A percentile compares a stretch with the other conserved stretches of the same genome.
Conservation (phyloP, 2,329 filamentous ascomycete species). For the Botrytis fabae region DNA sequence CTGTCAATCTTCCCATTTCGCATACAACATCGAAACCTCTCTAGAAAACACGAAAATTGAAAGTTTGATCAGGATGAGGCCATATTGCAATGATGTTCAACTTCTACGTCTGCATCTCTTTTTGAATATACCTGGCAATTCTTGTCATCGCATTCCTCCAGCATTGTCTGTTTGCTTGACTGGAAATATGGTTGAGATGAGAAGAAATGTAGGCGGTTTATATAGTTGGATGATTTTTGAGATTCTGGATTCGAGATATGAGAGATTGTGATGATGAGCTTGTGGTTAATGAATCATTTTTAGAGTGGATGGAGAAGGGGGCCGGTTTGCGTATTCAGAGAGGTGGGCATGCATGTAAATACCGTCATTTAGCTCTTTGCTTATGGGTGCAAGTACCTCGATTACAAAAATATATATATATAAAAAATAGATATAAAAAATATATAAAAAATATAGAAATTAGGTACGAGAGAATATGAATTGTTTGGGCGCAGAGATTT, state of each 20-base stretch:
- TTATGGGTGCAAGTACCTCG: neutral
- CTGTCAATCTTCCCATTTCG: neutral
- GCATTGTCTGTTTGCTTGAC: no score
- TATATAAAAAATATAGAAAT: no score
- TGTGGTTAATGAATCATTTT: rapidly evolving
- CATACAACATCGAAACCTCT: neutral
- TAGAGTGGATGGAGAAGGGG: neutral
- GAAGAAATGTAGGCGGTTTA: neutral
- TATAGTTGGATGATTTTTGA: no score
- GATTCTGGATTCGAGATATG: neutral
- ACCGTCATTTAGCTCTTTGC: neutral
- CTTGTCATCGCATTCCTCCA: no score
- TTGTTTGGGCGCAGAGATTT: neutral
- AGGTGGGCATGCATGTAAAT: neutral
- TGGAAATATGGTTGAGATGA: no score
- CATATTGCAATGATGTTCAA: neutral
- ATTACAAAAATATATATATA: no score
- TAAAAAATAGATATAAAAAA: no score
- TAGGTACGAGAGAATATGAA: neutral
- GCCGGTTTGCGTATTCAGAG: rapidly evolving
- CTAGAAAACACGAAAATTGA: neutral
- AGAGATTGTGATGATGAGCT: neutral
- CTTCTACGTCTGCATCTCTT: neutral
- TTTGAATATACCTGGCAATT: no score
- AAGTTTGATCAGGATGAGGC: neutral